Base-by-base conservation (phyloP, 306 rosid species). In the Mimosa bimucronata region DNA sequence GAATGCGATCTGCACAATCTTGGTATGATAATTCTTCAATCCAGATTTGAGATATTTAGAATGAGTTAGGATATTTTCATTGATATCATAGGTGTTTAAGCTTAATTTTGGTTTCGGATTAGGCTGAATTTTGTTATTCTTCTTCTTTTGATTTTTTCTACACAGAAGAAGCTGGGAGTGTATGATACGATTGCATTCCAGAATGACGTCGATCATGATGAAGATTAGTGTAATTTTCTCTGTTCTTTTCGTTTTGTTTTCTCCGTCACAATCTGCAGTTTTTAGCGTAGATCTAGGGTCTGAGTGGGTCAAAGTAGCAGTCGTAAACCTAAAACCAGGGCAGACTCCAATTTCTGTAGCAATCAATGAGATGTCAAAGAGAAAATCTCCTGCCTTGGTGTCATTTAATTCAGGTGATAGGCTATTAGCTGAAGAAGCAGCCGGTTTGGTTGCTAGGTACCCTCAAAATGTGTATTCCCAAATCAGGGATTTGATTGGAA, bases 281-380 rank as follows among this genome's bases (percentile, higher is more conserved):
- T 90, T 90, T 76, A 93, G 98, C 82, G 81, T 95, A 91, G 99
- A 95, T 93, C 99, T 95, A 38, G 99, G 99, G 16, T 95, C 99
- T 1, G 98, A 93, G 70, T 93, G 87, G 89, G 25, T 90, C 53
- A 95, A 95, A 77, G 99, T 93, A 3, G 94, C 98, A 1, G 99
- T 95, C n/a, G 99, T 95, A 30, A 95, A 95, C 76, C 88, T 95
- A 6, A 95, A 93, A 69, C 98, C 97, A 4, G 98, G 99, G 3
- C 98, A 95, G 85, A 88, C 81, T 60, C 99, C 99, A 26, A 95
- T 95, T 83, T 90, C 99, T 0, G 73, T 95, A 50, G 97, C 98
- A 46, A 93, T 95, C 79, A 95, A 95, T 38, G 98, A 95, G 85
- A 95, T 95, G 99, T 95, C 99, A 9, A 95, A 95, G 80, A 88